Conservation (phyloP, 2,329 filamentous ascomycete species). For the Alternaria incomplexa region DNA sequence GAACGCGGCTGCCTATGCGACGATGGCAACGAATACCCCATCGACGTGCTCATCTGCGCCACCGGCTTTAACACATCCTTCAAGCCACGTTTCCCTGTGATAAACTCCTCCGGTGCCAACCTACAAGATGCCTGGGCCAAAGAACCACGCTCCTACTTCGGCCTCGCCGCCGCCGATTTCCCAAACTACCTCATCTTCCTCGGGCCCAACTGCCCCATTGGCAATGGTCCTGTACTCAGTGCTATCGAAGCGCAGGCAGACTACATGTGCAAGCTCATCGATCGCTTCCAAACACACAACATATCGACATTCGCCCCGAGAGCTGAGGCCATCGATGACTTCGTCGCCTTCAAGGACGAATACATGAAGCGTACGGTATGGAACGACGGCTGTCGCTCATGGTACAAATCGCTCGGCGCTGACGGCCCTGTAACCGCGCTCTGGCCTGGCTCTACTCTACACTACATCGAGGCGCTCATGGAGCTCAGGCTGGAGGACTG, state of each 20-base stretch:
- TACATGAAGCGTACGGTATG: slow-evolving; percentile 57
- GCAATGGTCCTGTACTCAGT: slow-evolving; percentile 51
- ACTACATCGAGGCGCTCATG: slow-evolving; percentile 57
- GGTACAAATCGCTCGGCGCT: slow-evolving; percentile 47
- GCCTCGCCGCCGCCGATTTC: slow-evolving; percentile 54
- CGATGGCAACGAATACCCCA: slow-evolving; percentile 42
- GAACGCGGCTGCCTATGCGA: slow-evolving; percentile 48
- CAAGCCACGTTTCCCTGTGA: slow-evolving; percentile 55
- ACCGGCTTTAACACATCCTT: slow-evolving; percentile 49
- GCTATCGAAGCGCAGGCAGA: slow-evolving; percentile 57
- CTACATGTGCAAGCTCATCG: slow-evolving; percentile 59
- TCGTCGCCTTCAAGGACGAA: slow-evolving; percentile 54
- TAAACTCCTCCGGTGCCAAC: slow-evolving; percentile 47
- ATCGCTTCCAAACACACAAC: slow-evolving; percentile 58
- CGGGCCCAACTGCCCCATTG: slow-evolving; percentile 52
- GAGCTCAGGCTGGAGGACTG: slow-evolving; percentile 57
- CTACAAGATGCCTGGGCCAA: slow-evolving; percentile 54
- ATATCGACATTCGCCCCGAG: slow-evolving; percentile 55
- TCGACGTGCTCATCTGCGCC: slow-evolving; percentile 47
- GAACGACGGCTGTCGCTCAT: slow-evolving; percentile 53
- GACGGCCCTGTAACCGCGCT: slow-evolving; percentile 50
- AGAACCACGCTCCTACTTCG: slow-evolving; percentile 53
- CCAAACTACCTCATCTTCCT: slow-evolving; percentile 56
- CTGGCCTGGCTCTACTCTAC: slow-evolving; percentile 56
- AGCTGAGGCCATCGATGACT: slow-evolving; percentile 56